phyloP scores from a whole-genome alignment of 2,329 filamentous ascomycete genomes.

The Colletotrichum spinosum region DNA sequence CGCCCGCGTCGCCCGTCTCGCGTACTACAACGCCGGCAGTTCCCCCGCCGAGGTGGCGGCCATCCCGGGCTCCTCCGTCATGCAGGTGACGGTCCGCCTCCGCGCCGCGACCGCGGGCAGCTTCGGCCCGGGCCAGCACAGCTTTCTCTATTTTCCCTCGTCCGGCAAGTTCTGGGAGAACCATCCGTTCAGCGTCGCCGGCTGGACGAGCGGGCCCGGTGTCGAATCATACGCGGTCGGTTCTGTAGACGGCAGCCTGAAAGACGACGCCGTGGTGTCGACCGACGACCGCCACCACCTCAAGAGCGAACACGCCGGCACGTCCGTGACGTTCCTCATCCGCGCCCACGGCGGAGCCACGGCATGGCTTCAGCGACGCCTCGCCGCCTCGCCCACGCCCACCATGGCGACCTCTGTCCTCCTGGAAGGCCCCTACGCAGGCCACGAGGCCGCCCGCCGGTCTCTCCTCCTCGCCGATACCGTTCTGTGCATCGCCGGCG shows the following conservation, averaged over 20 bases:
- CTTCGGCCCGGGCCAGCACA: conserved; percentile 48
- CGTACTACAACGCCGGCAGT: conserved; percentile 41
- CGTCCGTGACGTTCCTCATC: conserved; percentile 16
- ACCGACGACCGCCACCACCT: too few relatives aligned
- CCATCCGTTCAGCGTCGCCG: conserved; percentile 46
- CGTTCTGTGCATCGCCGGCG: conserved; percentile 47
- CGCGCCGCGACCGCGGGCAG: conserved; percentile 48
- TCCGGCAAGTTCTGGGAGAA: conserved; percentile 49
- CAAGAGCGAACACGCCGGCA: too few relatives aligned
- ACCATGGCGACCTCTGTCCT: background rate
- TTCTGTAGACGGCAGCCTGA: background rate
- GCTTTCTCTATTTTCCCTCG: conserved; percentile 49
- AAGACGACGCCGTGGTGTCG: background rate
- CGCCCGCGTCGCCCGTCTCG: conserved; percentile 43
- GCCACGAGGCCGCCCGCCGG: conserved; percentile 3
- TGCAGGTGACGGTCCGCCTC: conserved; percentile 54
- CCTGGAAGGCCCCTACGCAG: conserved; percentile 11
- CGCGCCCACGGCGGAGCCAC: conserved; percentile 14
- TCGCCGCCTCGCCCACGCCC: background rate
- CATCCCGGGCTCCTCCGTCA: conserved; percentile 39
- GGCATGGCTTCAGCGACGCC: background rate
- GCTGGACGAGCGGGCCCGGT: background rate
- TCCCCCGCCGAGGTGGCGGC: conserved; percentile 11
- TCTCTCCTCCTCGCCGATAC: conserved; percentile 40
- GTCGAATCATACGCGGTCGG: background rate